Conservation (phyloP, 75 land plant genomes). For the Picea sitchensis region DNA sequence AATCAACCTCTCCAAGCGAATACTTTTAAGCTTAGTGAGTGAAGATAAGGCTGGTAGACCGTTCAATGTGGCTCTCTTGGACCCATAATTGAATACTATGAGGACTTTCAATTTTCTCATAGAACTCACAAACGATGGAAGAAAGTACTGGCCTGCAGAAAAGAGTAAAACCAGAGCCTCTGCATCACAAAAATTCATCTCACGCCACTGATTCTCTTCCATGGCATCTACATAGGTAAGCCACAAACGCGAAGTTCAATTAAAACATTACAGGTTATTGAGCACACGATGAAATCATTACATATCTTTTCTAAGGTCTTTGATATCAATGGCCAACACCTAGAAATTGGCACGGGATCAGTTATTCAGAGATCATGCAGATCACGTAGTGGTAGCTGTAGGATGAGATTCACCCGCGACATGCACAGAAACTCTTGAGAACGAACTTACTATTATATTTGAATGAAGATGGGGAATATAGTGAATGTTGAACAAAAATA, state of each 20-base stretch:
- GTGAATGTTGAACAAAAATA: no score
- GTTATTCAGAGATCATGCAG: constrained; percentile 21
- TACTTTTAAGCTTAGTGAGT: constrained; percentile 32
- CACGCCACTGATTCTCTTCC: constrained; percentile 45
- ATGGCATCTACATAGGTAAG: constrained; percentile 34
- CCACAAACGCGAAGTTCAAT: not conserved
- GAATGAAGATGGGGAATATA: no score
- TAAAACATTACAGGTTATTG: not conserved
- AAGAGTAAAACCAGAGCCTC: constrained; percentile 56
- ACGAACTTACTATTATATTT: no score
- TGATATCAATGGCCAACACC: no score
- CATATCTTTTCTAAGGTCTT: no score
- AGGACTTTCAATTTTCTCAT: constrained; percentile 52
- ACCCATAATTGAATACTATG: constrained; percentile 31
- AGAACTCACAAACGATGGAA: constrained; percentile 46
- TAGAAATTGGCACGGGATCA: no score
- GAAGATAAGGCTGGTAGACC: not conserved
- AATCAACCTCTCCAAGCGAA: constrained; percentile 51
- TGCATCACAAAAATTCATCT: constrained; percentile 41
- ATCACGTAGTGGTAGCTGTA: constrained; percentile 25
- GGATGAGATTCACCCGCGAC: constrained; percentile 34
- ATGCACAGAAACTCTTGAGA: no score
- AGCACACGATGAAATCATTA: not conserved
- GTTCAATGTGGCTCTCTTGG: not conserved
- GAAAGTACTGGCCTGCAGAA: constrained; percentile 34